Conservation (phyloP, 495 filamentous ascomycete genomes). For the Penicillium arizonense region DNA sequence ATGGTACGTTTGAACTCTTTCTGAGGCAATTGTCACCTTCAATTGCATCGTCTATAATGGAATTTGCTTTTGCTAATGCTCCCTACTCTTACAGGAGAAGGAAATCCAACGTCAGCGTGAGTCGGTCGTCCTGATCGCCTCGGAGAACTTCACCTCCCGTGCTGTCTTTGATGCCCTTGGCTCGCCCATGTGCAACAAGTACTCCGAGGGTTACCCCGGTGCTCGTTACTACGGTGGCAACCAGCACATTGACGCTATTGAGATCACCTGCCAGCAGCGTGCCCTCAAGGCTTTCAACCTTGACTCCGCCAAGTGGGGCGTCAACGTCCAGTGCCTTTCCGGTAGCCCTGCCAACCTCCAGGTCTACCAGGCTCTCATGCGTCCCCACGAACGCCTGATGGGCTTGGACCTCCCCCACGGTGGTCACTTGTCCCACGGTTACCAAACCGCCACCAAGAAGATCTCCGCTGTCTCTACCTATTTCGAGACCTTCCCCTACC, state of each 20-base stretch:
- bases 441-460: slow-evolving; percentile 91
- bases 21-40: neutral
- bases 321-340: slow-evolving; percentile 95
- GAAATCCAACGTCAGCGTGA: slow-evolving; percentile 97
- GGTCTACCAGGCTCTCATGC: slow-evolving; percentile 99
- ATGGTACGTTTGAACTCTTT: slow-evolving; percentile 75
- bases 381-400: slow-evolving; percentile 94
- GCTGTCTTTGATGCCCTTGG: slow-evolving; percentile 95
- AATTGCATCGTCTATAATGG: neutral
- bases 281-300: slow-evolving; percentile 90
- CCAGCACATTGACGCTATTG: slow-evolving; percentile 95
- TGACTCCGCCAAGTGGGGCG: slow-evolving; percentile 88
- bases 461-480: slow-evolving; percentile 93
- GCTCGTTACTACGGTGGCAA: slow-evolving; percentile 99
- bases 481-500: slow-evolving; percentile 94
- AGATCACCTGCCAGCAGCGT: slow-evolving; percentile 93
- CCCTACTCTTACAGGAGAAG: slow-evolving; percentile 58
- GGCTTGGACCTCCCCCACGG: slow-evolving; percentile 96
- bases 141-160: slow-evolving; percentile 98
- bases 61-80: slow-evolving; percentile 6
- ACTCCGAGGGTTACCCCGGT: slow-evolving; percentile 97
- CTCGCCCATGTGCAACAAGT: slow-evolving; percentile 99
- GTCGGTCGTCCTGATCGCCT: slow-evolving; percentile 98
- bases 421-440: slow-evolving; percentile 96
- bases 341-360: slow-evolving; percentile 92